These are phyloP conservation scores for Beauveria medogensis DNA, from an alignment of 2,329 filamentous ascomycete species.

Conservation along the genomic window DNA sequence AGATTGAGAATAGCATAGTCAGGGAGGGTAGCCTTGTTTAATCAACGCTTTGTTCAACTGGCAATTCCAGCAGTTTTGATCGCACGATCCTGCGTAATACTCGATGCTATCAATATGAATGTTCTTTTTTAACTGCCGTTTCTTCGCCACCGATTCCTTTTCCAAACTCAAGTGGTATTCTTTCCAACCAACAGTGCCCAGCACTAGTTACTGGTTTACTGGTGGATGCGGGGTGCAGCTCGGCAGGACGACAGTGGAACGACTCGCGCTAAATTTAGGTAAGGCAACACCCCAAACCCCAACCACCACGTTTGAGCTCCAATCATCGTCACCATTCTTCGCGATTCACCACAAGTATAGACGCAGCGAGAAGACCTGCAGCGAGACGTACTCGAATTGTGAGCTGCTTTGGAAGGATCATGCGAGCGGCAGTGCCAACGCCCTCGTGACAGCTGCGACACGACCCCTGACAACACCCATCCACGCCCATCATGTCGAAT, in stretches of 20 bases:
- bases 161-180: not conserved
- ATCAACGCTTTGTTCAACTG: not conserved
- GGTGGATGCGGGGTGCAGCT: not conserved
- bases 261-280: not conserved
- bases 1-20: not conserved
- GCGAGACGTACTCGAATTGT: not conserved
- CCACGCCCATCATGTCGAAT: conserved; percentile 37
- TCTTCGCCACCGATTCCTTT: not conserved
- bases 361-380: not conserved
- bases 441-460: conserved; percentile 14
- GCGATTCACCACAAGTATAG: not conserved
- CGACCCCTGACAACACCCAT: conserved; percentile 11
- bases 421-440: conserved; percentile 16
- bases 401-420: conserved; percentile 12
- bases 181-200: not conserved
- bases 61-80: not conserved
- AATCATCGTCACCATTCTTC: not conserved
- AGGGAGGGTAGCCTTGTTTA: not conserved
- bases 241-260: not conserved
- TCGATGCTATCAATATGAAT: too few relatives aligned
- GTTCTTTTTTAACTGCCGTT: not conserved
- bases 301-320: not conserved
- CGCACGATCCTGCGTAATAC: too few relatives aligned
- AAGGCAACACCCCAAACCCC: not conserved
- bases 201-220: too few relatives aligned